Evolutionary conservation across 140 eudicot genomes (phyloP).

Genomic region (Oenanthe javanica): DNA sequence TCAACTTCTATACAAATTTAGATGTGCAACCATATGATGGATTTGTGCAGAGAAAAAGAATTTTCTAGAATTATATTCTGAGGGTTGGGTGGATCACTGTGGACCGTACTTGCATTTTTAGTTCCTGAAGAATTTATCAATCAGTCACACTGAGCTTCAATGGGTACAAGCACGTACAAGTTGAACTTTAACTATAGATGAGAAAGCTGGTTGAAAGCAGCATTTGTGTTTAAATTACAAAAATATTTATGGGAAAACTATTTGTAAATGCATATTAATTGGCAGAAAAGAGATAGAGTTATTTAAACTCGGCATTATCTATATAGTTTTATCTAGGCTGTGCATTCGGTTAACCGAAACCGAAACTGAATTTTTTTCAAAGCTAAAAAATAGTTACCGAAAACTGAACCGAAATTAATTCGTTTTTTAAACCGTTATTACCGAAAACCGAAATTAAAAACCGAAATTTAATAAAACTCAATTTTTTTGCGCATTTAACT

Average conservation of each 20-base stretch:
- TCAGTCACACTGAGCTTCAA: neutral
- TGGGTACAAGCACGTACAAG: neutral
- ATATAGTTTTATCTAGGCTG: too few species aligned
- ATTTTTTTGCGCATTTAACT: too few species aligned
- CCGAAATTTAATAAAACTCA: too few species aligned
- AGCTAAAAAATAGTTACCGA: too few species aligned
- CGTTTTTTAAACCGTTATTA: too few species aligned
- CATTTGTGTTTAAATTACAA: too few species aligned
- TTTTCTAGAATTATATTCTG: neutral
- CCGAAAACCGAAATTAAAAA: too few species aligned
- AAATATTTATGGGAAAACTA: neutral
- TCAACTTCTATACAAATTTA: neutral
- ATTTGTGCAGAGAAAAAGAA: neutral
- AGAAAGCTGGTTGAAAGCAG: neutral
- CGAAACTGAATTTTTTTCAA: too few species aligned
- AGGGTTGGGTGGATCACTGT: neutral
- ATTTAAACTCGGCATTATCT: neutral
- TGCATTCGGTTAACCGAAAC: too few species aligned
- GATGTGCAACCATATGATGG: neutral
- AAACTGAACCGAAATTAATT: too few species aligned
- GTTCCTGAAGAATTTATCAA: neutral
- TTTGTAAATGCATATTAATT: neutral
- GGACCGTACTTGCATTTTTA: neutral
- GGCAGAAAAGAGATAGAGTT: neutral
- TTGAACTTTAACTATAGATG: neutral